phyloP scores from a whole-genome alignment of 768 basidiomycete genomes.

The Lentinus brumalis region DNA sequence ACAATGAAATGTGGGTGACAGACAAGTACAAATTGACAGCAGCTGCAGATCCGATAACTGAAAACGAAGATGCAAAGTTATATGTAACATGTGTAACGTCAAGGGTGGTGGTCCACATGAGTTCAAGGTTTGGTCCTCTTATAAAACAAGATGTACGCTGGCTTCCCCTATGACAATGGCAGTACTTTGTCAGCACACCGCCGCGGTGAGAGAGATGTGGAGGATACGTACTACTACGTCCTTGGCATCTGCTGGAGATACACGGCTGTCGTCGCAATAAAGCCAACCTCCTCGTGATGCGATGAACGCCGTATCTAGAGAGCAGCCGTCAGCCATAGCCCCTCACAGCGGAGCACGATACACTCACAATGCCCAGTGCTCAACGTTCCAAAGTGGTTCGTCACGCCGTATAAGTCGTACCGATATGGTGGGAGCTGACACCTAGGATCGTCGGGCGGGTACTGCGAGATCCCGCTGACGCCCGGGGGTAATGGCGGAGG shows the following conservation, averaged over 20 bases:
- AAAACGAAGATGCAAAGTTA: slow-evolving; percentile 13
- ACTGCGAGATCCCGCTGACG: slow-evolving; percentile 44
- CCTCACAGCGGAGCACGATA: neutral
- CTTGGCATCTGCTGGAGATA: slow-evolving; percentile 69
- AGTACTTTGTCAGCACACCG: slow-evolving; percentile 13
- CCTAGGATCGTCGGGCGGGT: slow-evolving; percentile 69
- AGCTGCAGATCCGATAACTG: slow-evolving; percentile 22
- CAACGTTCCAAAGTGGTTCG: slow-evolving; percentile 93
- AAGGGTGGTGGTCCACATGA: neutral
- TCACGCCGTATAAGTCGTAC: slow-evolving; percentile 95
- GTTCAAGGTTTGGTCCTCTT: slow-evolving; percentile 32
- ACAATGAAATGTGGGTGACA: slow-evolving; percentile 4
- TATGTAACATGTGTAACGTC: neutral
- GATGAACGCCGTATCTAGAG: slow-evolving; percentile 88
- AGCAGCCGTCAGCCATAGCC: neutral
- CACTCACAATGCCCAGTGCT: slow-evolving; percentile 94
- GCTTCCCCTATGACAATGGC: slow-evolving; percentile 53
- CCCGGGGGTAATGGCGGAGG: slow-evolving; percentile 76
- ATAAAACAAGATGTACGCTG: slow-evolving; percentile 80
- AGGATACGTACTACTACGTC: slow-evolving; percentile 76
- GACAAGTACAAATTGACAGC: slow-evolving; percentile 25
- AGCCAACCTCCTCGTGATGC: slow-evolving; percentile 87
- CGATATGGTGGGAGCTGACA: slow-evolving; percentile 84
- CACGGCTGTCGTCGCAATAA: slow-evolving; percentile 92
- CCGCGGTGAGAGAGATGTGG: neutral